Conservation (phyloP, 345 rosid species). For the Salix viminalis region DNA sequence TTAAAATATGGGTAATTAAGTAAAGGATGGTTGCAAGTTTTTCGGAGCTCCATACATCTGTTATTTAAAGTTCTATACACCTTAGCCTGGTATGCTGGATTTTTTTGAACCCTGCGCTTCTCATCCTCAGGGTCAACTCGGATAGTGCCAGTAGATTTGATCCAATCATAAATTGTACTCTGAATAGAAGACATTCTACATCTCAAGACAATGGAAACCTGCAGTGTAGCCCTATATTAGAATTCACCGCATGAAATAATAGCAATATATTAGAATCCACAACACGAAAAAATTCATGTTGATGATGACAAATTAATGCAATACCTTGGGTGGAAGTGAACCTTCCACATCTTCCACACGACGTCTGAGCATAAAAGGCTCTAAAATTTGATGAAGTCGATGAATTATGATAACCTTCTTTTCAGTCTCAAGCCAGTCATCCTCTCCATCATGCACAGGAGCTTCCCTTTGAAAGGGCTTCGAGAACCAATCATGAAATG, state of each 20-base stretch:
- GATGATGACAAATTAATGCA: slow-evolving; percentile 9
- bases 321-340: slow-evolving; percentile 98
- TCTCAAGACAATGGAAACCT: slow-evolving; percentile 86
- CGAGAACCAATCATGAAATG: slow-evolving; percentile 99
- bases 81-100: slow-evolving; percentile 73
- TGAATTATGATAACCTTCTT: slow-evolving; percentile 98
- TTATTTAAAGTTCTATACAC: slow-evolving; percentile 71
- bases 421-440: slow-evolving; percentile 99
- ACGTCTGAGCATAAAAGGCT: slow-evolving; percentile 99
- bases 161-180: slow-evolving; percentile 98
- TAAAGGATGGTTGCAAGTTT: slow-evolving; percentile 95
- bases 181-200: slow-evolving; percentile 98
- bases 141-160: slow-evolving; percentile 92
- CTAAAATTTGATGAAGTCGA: slow-evolving; percentile 97
- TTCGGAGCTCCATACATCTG: slow-evolving; percentile 99
- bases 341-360: slow-evolving; percentile 99
- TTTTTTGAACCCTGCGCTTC: slow-evolving; percentile 65
- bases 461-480: slow-evolving; percentile 96
- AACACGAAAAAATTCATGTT: background rate
- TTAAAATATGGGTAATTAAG: slow-evolving; percentile 89
- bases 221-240: slow-evolving; percentile 38
- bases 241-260: slow-evolving; percentile 11
- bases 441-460: slow-evolving; percentile 77
- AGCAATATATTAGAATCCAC: slow-evolving; percentile 1
- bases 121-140: slow-evolving; percentile 98